Percentiles rank a stretch among this genome's conserved stretches.
phyloP scores from a whole-genome alignment of 495 filamentous ascomycete species.

The Penicillium bovifimosum region DNA sequence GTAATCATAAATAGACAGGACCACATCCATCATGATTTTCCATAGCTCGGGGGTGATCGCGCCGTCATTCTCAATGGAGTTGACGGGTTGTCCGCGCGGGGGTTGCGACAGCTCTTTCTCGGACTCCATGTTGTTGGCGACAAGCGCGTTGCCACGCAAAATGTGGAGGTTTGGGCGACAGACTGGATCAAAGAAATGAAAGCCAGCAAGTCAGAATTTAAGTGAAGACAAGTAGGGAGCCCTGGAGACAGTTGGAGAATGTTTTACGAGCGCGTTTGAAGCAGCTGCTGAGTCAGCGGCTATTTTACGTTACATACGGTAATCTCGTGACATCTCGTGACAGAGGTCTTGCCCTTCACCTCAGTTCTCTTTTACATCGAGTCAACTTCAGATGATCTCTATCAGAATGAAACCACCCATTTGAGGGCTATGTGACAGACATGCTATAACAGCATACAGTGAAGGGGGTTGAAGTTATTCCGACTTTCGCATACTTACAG shows the following conservation, averaged over 20 bases:
- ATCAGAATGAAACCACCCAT: not conserved
- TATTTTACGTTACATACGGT: constrained; percentile 4
- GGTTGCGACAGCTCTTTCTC: constrained; percentile 32
- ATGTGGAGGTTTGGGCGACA: not conserved
- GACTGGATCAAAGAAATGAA: not conserved
- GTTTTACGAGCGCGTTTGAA: constrained; percentile 10
- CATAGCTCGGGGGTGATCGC: constrained; percentile 51
- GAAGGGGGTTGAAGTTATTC: no score
- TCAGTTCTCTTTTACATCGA: not conserved
- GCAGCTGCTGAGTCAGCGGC: constrained; percentile 5
- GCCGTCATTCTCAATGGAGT: constrained; percentile 39
- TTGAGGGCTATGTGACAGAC: not conserved
- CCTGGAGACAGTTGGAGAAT: constrained; percentile 6
- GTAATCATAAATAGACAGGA: constrained; percentile 51
- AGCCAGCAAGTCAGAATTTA: not conserved
- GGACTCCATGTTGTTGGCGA: constrained; percentile 29
- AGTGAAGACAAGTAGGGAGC: not conserved
- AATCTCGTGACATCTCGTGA: constrained; percentile 2
- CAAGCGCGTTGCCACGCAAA: constrained; percentile 10
- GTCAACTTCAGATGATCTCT: no score
- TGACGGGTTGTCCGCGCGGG: constrained; percentile 38
- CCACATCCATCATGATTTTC: constrained; percentile 53
- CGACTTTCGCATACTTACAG: no score
- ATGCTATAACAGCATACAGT: not conserved
- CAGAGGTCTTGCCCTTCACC: not conserved